Base-by-base conservation (phyloP, 2,329 filamentous ascomycete genomes). In the Microdochium bolleyi region DNA sequence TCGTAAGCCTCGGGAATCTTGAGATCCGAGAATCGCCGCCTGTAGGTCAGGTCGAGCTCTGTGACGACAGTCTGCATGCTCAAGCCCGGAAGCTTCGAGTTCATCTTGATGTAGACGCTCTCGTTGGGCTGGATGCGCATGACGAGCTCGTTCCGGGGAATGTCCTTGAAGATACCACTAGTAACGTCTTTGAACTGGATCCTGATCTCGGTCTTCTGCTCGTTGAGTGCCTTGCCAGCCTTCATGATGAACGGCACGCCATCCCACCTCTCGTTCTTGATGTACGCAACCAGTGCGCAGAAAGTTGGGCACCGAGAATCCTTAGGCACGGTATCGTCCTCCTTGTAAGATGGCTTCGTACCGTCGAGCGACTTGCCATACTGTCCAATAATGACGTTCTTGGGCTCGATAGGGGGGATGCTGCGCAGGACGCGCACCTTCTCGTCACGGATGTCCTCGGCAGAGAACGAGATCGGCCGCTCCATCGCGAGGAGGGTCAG, bases 81-180 rank as follows among this genome's bases (percentile, higher is more conserved):
- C 64, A 99, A 79, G 64, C 94, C 94, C 21, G 94, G 95, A 55
- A 99, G 80, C 81, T 99, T 99, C 27, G 92, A 97, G 86, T 99
- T 99, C 94, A 99, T 99, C 85, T 99, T 99, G 73, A 97, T 95
- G 77, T 99, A 99, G 61, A 99, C 92, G 69, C 89, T 95, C 81
- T 99, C 94, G 77, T 99, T 99, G 64, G 94, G 94, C 78, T 99
- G 94, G 60, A 99, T 95, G 61, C 94, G 92, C 78, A 99, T 96
- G 65, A 99, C 94, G 60, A 99, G 87, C 77, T 99, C 94, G 78
- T 99, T 99, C 62, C 95, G 88, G 55, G 94, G 95, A 67, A 99
- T 99, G 70, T 99, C 92, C 82, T 97, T 97, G 79, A 99, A 99
- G 73, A 99, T 99, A 61, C 95, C 94, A 49, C 92, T 96, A 22